Percentiles rank a stretch among this genome's conserved stretches.
These are phyloP conservation scores for Hebeloma cylindrosporum DNA, from an alignment of 768 basidiomycete genomes.

Conservation along the genomic window DNA sequence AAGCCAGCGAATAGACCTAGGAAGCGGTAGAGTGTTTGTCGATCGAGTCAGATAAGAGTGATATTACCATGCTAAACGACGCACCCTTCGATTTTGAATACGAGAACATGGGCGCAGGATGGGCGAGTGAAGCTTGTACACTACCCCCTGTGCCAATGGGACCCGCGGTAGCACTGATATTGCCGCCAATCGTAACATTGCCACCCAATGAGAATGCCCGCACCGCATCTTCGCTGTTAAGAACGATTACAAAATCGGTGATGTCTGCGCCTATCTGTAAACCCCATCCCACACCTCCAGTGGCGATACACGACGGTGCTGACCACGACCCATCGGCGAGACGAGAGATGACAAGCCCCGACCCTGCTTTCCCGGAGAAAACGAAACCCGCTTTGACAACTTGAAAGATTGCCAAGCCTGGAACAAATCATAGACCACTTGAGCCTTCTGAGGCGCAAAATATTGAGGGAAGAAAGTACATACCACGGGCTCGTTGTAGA, in stretches of 20 bases:
- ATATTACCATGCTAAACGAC: neutral
- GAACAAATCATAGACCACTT: neutral
- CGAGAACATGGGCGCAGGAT: slow-evolving; percentile 96
- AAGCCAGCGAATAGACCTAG: slow-evolving; percentile 92
- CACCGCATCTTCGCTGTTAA: slow-evolving; percentile 95
- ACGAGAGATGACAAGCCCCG: slow-evolving; percentile 88
- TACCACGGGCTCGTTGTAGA: slow-evolving; percentile 84
- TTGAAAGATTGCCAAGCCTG: slow-evolving; percentile 93
- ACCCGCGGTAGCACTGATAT: slow-evolving; percentile 81
- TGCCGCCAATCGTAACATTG: slow-evolving; percentile 94
- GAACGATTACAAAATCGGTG: slow-evolving; percentile 94
- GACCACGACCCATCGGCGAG: slow-evolving; percentile 96
- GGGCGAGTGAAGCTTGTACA: slow-evolving; percentile 82
- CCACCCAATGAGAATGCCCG: slow-evolving; percentile 94
- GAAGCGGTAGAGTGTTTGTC: neutral
- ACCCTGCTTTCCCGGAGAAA: slow-evolving; percentile 93
- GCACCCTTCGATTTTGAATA: slow-evolving; percentile 95
- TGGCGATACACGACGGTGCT: slow-evolving; percentile 95
- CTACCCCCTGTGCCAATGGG: slow-evolving; percentile 95
- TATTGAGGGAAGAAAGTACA: neutral
- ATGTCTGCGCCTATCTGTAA: slow-evolving; percentile 96
- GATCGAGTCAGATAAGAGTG: slow-evolving; percentile 5
- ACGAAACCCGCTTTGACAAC: slow-evolving; percentile 93
- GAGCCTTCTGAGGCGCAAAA: neutral
- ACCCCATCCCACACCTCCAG: slow-evolving; percentile 92